Evolutionary conservation across 768 basidiomycete genomes (phyloP), one percentile per base, ranked within the genome.

Genomic region (Suillus brevipes): DNA sequence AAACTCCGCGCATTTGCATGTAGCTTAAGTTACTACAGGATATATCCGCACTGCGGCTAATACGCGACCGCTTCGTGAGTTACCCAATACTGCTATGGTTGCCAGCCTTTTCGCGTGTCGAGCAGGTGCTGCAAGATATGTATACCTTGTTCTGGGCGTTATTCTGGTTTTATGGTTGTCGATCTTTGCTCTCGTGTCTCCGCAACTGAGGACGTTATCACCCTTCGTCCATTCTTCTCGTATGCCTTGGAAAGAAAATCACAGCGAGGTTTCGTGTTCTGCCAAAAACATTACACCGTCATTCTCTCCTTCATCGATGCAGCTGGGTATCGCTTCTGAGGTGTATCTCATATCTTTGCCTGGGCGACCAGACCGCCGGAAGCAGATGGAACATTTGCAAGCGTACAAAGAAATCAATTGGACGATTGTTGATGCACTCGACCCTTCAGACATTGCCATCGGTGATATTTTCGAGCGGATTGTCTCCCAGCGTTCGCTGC

Each of bases 341-440:
- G 79, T 85, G 60, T 87, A 84, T 67, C 84, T 91, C 1, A 70
- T 92, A 49, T 88, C 88, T 31, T 85, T 91, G 36, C 82, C 84
- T 10, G 75, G 71, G 34, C 83, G 90, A 37, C 69, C 69, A 20
- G 89, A 89, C 66, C 79, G 90, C 31, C 83, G 84, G 16, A 66
- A 71, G 23, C 78, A 85, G 56, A 90, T 91, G 88, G 85, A 88
- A 60, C 68, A 65, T 20, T 69, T 92, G 28, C 81, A 85, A 28
- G 72, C 69, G 13, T 70, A 72, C 9, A 81, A 89, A 23, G 77
- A 73, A 25, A 71, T 89, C 13, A 69, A 76, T 12, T 90, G 87
- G 87, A 81, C 79, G 4, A 84, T 87, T 68, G 66, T 84, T 23
- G 79, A 85, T 53, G 89, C 87, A 9, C 70, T 80, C 3, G 77